Evolutionary conservation across 352 stramenopile species (phyloP), one percentile per base, ranked within the genome.

Genomic region (Pythium vanterpoolii): DNA sequence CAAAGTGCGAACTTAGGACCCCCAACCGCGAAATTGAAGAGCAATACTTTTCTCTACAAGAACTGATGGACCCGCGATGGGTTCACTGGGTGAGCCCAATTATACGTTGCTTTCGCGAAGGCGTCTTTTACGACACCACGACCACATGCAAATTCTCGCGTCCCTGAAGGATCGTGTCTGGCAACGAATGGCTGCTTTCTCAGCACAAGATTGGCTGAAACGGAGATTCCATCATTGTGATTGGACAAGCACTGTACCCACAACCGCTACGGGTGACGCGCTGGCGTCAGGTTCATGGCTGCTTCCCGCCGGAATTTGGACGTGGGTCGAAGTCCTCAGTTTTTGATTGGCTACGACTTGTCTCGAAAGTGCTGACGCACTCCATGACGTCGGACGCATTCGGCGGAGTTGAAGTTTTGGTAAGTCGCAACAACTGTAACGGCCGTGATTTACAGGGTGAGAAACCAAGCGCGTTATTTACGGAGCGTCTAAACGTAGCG

Each of bases 71-170:
- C 21, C 36, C 28, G 39, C 27, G 53, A 60, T 60, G 53, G 43
- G n/a, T 60, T 51, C 53, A 60, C 49, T 56, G 27, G 21, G 38
- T 42, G 49, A 24, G 18, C 33, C 47, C 40, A 71, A 66, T 60
- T 34, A 14, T 64, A 71, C 65, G 65, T 67, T 64, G 33, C 34
- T 56, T 65, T 57, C 11, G 26, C 11, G 27, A 14, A 33, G 42
- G 19, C 47, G 55, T 56, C 26, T 33, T 48, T 62, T 62, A 46
- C 56, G 24, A 24, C 33, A 26, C 9, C 33, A 26, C 9, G 10
- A 27, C 31, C 48, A 56, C 48, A 56, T 34, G 44, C 45, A 40
- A 23, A 51, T 43, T 61, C 34, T 47, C 31, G 18, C 56, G 55
- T 48, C 34, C 27, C 49, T 21, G 36, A 38, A 24, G 9, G 19